Percentiles rank a stretch among this genome's conserved stretches.
phyloP scores from a whole-genome alignment of 2,329 filamentous ascomycete species.

The Alternaria novae-zelandiae region DNA sequence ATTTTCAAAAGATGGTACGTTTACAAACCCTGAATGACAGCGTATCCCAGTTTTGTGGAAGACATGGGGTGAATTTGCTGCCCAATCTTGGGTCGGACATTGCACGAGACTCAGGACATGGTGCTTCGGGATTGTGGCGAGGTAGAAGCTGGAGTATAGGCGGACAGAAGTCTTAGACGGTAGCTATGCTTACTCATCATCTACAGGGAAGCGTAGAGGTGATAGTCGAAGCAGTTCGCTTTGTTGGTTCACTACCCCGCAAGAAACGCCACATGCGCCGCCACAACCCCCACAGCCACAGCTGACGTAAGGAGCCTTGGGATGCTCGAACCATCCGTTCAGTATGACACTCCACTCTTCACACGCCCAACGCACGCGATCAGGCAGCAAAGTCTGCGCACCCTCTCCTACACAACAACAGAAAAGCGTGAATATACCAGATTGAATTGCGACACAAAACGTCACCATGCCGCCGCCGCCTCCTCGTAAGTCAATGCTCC shows the following conservation, averaged over 20 bases:
- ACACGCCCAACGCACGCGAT: slow-evolving; percentile 18
- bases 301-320: not conserved
- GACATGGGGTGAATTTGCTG: no score
- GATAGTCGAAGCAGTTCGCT: not conserved
- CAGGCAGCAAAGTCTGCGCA: slow-evolving; percentile 23
- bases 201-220: not conserved
- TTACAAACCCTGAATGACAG: no score
- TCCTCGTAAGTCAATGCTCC: slow-evolving; percentile 21
- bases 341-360: slow-evolving; percentile 25
- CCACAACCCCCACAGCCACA: not conserved
- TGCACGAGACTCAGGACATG: no score
- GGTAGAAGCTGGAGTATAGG: no score
- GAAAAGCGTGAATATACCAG: not conserved
- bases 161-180: no score
- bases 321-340: slow-evolving; percentile 15
- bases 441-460: slow-evolving; percentile 2
- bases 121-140: no score
- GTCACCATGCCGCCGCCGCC: slow-evolving; percentile 34
- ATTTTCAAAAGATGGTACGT: no score
- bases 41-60: no score
- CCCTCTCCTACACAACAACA: not conserved
- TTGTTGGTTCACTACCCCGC: not conserved
- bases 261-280: not conserved
- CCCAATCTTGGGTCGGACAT: no score
- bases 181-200: no score